Evolutionary conservation across 2,329 filamentous ascomycete genomes (phyloP).

Genomic region (Fusarium pseudoanthophilum): DNA sequence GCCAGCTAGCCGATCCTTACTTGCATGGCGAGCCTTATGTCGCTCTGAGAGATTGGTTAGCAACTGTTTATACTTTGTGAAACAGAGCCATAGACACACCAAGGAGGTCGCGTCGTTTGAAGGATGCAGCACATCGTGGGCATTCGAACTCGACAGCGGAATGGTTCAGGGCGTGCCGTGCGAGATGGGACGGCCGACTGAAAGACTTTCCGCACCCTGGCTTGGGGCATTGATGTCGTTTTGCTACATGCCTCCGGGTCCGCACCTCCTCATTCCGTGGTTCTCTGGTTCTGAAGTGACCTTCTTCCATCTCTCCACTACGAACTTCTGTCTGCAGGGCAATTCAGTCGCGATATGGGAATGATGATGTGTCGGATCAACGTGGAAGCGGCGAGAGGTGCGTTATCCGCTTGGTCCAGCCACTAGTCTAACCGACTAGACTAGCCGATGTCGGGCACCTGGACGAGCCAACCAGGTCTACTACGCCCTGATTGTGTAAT

Average conservation of each 20-base stretch:
- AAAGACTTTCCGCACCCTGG: not conserved
- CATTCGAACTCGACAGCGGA: not conserved
- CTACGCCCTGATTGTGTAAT: too few relatives aligned
- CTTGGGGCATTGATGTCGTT: not conserved
- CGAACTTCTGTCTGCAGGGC: rapidly evolving
- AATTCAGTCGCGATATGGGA: not conserved
- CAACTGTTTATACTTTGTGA: rapidly evolving
- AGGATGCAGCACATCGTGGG: not conserved
- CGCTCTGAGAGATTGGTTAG: not conserved
- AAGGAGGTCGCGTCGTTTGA: not conserved
- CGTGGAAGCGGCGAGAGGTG: not conserved
- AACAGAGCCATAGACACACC: rapidly evolving
- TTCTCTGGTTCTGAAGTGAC: rapidly evolving
- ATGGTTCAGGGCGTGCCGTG: not conserved
- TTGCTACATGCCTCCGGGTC: not conserved
- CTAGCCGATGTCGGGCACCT: too few relatives aligned
- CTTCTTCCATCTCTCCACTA: rapidly evolving
- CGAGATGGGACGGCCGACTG: not conserved
- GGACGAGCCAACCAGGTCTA: too few relatives aligned
- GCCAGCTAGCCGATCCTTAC: not conserved
- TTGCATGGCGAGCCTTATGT: not conserved
- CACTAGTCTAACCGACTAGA: too few relatives aligned
- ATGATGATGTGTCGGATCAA: not conserved
- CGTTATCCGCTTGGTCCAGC: not conserved
- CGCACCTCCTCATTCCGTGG: not conserved